Evolutionary conservation across 345 rosid species (phyloP).

Genomic region (Aquilaria sinensis): DNA sequence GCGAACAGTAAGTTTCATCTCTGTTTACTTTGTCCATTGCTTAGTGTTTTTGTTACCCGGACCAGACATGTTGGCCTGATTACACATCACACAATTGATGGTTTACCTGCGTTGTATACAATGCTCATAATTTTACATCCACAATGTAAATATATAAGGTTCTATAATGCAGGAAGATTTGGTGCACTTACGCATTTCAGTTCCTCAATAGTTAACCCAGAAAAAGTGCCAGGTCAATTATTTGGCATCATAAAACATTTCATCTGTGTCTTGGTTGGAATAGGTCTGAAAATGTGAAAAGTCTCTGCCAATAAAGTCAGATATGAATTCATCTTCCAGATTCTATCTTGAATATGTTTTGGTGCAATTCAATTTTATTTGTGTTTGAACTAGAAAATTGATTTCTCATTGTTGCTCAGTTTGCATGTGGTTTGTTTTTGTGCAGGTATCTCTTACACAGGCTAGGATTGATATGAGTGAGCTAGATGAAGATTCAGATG

Average conservation of each 20-base stretch:
- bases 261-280: too few species aligned
- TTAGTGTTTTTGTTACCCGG: not conserved
- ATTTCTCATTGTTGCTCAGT: slow-evolving; percentile 3
- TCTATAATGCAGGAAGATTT: too few species aligned
- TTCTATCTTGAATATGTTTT: too few species aligned
- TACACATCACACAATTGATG: not conserved
- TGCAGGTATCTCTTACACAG: slow-evolving; percentile 95
- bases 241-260: too few species aligned
- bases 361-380: not conserved
- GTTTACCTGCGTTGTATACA: too few species aligned
- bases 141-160: not conserved
- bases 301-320: too few species aligned
- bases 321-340: too few species aligned
- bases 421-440: slow-evolving; percentile 10
- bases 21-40: not conserved
- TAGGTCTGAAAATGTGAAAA: too few species aligned
- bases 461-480: slow-evolving; percentile 99
- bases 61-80: not conserved
- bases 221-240: too few species aligned
- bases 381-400: too few species aligned
- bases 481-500: slow-evolving; percentile 98
- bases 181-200: too few species aligned
- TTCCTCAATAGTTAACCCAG: too few species aligned
- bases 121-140: not conserved
- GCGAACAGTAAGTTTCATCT: slow-evolving; percentile 74